Percentiles rank a stretch among this genome's conserved stretches.
These are phyloP conservation scores for Actinomucor elegans DNA, from an alignment of 371 early-diverging fungal genomes.

Conservation along the genomic window DNA sequence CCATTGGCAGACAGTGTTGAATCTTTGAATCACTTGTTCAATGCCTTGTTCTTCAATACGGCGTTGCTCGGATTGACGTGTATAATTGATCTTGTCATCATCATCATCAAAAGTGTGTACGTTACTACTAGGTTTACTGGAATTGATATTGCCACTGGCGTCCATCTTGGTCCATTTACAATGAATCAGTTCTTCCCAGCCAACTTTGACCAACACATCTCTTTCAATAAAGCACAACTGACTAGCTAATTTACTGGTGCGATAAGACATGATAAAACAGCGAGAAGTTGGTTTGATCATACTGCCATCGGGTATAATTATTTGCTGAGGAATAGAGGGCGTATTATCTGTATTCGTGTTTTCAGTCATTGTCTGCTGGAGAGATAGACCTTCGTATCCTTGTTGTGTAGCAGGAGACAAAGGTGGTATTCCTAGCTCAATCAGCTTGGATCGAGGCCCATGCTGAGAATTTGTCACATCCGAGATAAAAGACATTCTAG, in stretches of 20 bases:
- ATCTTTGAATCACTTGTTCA: constrained; percentile 61
- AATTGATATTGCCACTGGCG: constrained; percentile 14
- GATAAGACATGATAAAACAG: constrained; percentile 52
- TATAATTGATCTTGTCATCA: constrained; percentile 21
- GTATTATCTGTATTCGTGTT: not conserved
- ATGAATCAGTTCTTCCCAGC: constrained; percentile 68
- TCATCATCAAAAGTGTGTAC: not conserved
- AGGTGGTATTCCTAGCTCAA: constrained; percentile 16
- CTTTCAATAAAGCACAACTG: constrained; percentile 67
- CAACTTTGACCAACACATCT: constrained; percentile 53
- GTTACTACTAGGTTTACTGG: not conserved
- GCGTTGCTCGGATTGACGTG: constrained; percentile 13
- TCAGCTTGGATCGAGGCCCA: constrained; percentile 11
- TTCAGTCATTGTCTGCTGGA: not conserved
- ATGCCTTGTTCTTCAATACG: constrained; percentile 39
- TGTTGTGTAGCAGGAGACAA: not conserved
- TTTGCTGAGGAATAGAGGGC: constrained; percentile 3
- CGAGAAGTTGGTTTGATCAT: constrained; percentile 3
- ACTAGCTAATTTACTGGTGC: constrained; percentile 57
- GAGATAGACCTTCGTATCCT: not conserved
- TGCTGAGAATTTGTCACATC: not conserved
- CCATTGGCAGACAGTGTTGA: constrained; percentile 72
- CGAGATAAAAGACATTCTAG: constrained; percentile 5
- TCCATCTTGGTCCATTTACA: constrained; percentile 59
- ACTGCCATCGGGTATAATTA: not conserved